Evolutionary conservation across 805 yeast genomes (phyloP).

Genomic region (Nakazawaea laoshanensis): DNA sequence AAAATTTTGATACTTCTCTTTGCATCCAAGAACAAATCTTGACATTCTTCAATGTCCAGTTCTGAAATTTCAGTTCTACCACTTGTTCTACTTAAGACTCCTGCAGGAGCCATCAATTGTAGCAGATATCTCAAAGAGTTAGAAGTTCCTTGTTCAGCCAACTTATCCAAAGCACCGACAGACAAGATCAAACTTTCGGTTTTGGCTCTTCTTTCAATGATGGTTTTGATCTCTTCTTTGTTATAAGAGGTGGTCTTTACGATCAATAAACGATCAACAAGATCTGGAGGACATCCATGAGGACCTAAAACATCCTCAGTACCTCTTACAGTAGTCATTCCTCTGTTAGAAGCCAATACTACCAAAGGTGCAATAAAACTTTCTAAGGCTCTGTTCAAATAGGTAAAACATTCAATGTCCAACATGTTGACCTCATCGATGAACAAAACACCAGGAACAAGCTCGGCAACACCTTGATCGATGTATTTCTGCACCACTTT

Average conservation of each 20-base stretch:
- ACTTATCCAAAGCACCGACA: slow-evolving; percentile 61
- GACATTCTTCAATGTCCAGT: slow-evolving; percentile 78
- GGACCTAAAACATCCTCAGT: slow-evolving; percentile 81
- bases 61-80: slow-evolving; percentile 63
- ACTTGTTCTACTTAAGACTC: slow-evolving; percentile 65
- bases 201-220: slow-evolving; percentile 73
- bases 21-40: slow-evolving; percentile 76
- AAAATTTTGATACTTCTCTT: slow-evolving; percentile 70
- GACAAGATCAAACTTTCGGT: slow-evolving; percentile 66
- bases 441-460: slow-evolving; percentile 95
- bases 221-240: slow-evolving; percentile 71
- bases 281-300: slow-evolving; percentile 95
- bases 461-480: slow-evolving; percentile 96
- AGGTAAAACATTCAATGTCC: slow-evolving; percentile 93
- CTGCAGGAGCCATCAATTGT: slow-evolving; percentile 87
- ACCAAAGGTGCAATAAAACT: slow-evolving; percentile 90
- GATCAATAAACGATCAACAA: slow-evolving; percentile 84
- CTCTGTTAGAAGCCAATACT: slow-evolving; percentile 92
- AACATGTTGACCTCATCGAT: slow-evolving; percentile 98
- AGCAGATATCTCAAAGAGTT: slow-evolving; percentile 88
- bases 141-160: slow-evolving; percentile 65
- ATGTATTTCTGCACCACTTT: slow-evolving; percentile 93
- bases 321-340: slow-evolving; percentile 86
- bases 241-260: slow-evolving; percentile 88
- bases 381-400: slow-evolving; percentile 89